phyloP scores from a whole-genome alignment of 306 rosid species.

The Cicer pinnatifidum region DNA sequence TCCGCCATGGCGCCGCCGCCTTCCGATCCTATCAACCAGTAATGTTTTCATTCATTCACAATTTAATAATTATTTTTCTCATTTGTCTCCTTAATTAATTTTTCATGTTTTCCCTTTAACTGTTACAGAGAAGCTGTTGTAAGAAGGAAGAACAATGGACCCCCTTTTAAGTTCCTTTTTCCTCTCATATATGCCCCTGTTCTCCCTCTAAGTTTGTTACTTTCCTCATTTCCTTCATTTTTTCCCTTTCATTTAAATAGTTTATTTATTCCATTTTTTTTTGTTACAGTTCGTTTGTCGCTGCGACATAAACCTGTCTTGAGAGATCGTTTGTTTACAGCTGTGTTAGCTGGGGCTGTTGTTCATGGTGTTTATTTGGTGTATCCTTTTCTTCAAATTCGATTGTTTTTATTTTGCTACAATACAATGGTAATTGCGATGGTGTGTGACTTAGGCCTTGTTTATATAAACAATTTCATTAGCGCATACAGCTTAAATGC shows the following conservation, averaged over 20 bases:
- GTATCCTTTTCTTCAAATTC: conserved; percentile 68
- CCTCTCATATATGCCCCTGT: conserved; percentile 93
- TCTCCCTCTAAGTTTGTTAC: conserved; percentile 80
- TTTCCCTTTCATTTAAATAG: not conserved
- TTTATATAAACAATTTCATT: no score
- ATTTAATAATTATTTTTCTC: not conserved
- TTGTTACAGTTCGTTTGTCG: conserved; percentile 70
- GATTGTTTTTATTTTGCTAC: not conserved
- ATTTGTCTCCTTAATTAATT: not conserved
- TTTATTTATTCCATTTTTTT: not conserved
- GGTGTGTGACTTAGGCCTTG: not conserved
- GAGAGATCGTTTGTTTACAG: conserved; percentile 86
- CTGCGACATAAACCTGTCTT: conserved; percentile 80
- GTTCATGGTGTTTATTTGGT: conserved; percentile 84
- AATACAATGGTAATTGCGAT: not conserved
- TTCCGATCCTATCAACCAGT: conserved; percentile 62
- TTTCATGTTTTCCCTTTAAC: not conserved
- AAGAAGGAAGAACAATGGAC: conserved; percentile 61
- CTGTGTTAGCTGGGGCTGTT: conserved; percentile 84
- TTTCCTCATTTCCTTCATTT: not conserved
- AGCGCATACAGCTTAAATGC: no score
- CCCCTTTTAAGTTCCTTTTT: conserved; percentile 78
- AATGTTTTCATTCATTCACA: conserved; percentile 29
- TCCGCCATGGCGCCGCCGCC: conserved; percentile 64
- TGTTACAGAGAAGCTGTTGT: conserved; percentile 58